Base-by-base conservation (phyloP, 768 basidiomycete genomes). In the Phaeotremella skinneri region DNA sequence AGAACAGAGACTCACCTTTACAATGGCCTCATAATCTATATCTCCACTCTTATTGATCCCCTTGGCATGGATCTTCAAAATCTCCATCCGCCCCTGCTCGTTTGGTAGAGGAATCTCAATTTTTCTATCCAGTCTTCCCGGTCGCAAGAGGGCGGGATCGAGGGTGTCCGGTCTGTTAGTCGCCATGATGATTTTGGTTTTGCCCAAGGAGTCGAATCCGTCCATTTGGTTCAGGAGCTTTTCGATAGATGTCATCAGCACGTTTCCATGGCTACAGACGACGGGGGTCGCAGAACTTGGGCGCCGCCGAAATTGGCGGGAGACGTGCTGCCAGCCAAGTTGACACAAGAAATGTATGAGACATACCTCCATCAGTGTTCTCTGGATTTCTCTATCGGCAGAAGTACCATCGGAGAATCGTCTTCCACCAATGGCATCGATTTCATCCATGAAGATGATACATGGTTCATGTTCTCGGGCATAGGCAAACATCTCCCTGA, bases 171-270 rank as follows among this genome's bases (percentile, higher is more conserved):
- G 96, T 72, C 96, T 83, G 81, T 98, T 99, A 25, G 96, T 99
- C n/a, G 96, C 96, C 91, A 98, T 97, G 77, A 99, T 99, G 53
- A 98, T 84, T 78, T 98, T 98, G 31, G 93, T 97, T 64, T 82
- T 82, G 45, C 96, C 96, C 27, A 99, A 81, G 16, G 94, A 91
- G 78, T 98, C 96, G 80, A 99, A 99, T 23, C 96, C 96, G 75
- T 99, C 96, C 91, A 99, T 96, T 79, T 98, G 94, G 73, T 98
- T 98, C 30, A 99, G 83, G 25, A 99, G 82, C 91, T 94, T 68
- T 1, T n/a, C n/a, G n/a, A n/a, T n/a, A 27, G 20, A n/a, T 39
- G 7, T 16, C 17, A 37, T 56, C 37, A 48, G 37, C 34, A 17
- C 42, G 21, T n/a, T 1, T 9, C 7, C n/a, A n/a, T n/a, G n/a